Evolutionary conservation across 2,329 filamentous ascomycete genomes (phyloP), one percentile per base, ranked within the genome.

Genomic region (Calonectria pseudoturangicola): DNA sequence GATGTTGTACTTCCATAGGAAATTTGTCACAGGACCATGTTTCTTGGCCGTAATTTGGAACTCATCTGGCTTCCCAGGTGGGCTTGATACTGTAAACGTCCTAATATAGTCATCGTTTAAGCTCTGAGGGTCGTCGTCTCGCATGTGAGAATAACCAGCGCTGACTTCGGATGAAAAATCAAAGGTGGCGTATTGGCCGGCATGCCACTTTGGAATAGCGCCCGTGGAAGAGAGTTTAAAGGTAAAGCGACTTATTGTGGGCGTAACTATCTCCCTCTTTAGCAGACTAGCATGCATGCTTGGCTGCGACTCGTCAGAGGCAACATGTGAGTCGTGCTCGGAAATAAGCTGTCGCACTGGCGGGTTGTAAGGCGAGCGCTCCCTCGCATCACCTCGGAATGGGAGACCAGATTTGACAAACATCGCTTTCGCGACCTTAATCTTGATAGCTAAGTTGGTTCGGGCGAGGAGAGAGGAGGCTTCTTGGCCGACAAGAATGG

Each of bases 51-150:
- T 96, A 74, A 97, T 92, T 77, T 96, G 92, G 69, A 97, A 88
- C 77, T 92, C 87, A 69, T 76, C 82, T 0, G 54, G 64, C 60
- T 75, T 82, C 65, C 65, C 74, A 0, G 92, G 90, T 1, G 86
- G 83, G 2, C 89, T 94, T 1, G 93, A 94, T 0, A 98, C 89
- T 2, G 95, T 98, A 79, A 98, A 98, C 0, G 95, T 97, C 33
- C 95, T 88, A 5, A 97, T 87, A 74, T 91, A 96, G 81, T 98
- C 95, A 80, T 98, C 95, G 78, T 98, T 98, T 18, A 98, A 82
- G 77, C 92, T 94, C 75, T 89, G 88, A 6, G 95, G 95, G 76
- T 97, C 94, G 70, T 93, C 91, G 74, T 97, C 92, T 3, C 92
- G 88, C 95, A 98, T 98, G 81, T 98, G 95, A 62, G 89, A 90